phyloP scores from a whole-genome alignment of 495 filamentous ascomycete genomes.

The Aeminium ludgeri region DNA sequence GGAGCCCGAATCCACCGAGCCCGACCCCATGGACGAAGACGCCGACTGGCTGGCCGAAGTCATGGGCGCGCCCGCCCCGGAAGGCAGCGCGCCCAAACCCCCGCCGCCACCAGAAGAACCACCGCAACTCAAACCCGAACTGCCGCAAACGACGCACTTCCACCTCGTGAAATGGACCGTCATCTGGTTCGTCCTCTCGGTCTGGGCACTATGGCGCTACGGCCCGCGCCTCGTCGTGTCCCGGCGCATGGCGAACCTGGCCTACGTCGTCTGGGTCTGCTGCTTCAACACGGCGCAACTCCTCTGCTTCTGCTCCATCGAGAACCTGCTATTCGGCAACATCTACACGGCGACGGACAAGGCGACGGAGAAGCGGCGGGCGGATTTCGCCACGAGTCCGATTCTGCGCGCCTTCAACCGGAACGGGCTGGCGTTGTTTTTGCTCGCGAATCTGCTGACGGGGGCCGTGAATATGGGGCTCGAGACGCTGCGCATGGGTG shows the following conservation, averaged over 20 bases:
- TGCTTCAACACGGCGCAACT: constrained; percentile 77
- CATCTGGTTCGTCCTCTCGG: constrained; percentile 52
- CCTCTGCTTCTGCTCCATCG: constrained; percentile 56
- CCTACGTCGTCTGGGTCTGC: constrained; percentile 80
- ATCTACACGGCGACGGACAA: constrained; percentile 38
- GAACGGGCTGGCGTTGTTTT: constrained; percentile 73
- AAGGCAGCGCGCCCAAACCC: background rate
- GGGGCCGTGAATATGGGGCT: constrained; percentile 76
- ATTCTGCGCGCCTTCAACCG: constrained; percentile 71
- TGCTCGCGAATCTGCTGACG: constrained; percentile 77
- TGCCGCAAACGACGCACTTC: constrained; percentile 38
- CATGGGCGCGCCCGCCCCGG: background rate
- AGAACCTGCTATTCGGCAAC: constrained; percentile 58
- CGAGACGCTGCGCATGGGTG: constrained; percentile 54
- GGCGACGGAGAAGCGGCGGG: constrained; percentile 38
- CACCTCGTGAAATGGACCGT: constrained; percentile 41
- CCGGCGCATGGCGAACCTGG: constrained; percentile 77
- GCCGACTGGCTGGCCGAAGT: constrained; percentile 11
- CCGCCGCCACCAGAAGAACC: background rate
- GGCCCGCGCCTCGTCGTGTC: constrained; percentile 64
- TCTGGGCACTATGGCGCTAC: constrained; percentile 46
- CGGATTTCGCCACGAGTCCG: constrained; percentile 51
- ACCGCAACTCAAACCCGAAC: constrained; percentile 27
- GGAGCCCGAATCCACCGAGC: background rate
- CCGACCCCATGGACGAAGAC: constrained; percentile 12